Base-by-base conservation (phyloP, 2,329 filamentous ascomycete genomes). In the Fusarium guadeloupense region DNA sequence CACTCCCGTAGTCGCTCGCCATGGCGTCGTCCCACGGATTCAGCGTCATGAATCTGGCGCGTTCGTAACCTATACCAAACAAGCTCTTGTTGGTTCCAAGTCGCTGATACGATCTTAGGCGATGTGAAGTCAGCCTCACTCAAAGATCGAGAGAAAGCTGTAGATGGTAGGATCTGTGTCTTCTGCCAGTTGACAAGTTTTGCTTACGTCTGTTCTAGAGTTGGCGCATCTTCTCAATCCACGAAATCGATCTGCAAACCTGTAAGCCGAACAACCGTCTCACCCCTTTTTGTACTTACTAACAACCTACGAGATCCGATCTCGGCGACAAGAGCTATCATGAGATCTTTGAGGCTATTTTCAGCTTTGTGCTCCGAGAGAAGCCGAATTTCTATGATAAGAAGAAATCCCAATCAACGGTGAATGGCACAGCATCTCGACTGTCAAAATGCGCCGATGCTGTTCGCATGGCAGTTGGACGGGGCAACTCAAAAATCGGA, bases 291-390 rank as follows among this genome's bases (percentile, higher is more conserved):
- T 25, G 21, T 39, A 9, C 30, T 33, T 16, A 43, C 50, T 57
- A 54, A 64, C 46, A 41, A 58, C 51, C 54, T 38, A 25, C 52
- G 69, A 77, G 75, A 30, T 69, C 73, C 25, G 69, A 75, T 12
- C 79, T 97, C 28, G 84, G 83, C 39, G 92, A 96, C 71, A 91
- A 90, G 71, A 84, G 85, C n/a, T 96, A 91, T 66, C 89, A 95
- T 70, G 84, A 85, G 55, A 87, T 97, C 37, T 91, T 92, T 67
- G 92, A 97, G 69, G 84, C 86, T 2, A 78, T 98, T 4, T 97
- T 97, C 71, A 83, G 84, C 48, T 89, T 83, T 70, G 84, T 84
- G 2, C 74, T 88, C 16, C 75, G 82, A 13, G 93, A 97, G 66
- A 92, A 91, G 71, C 80, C 86, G 9, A 72, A 76, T 16, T 90